These are phyloP conservation scores for Ogataea salicorniae DNA, from an alignment of 805 yeast genomes.

Conservation along the genomic window DNA sequence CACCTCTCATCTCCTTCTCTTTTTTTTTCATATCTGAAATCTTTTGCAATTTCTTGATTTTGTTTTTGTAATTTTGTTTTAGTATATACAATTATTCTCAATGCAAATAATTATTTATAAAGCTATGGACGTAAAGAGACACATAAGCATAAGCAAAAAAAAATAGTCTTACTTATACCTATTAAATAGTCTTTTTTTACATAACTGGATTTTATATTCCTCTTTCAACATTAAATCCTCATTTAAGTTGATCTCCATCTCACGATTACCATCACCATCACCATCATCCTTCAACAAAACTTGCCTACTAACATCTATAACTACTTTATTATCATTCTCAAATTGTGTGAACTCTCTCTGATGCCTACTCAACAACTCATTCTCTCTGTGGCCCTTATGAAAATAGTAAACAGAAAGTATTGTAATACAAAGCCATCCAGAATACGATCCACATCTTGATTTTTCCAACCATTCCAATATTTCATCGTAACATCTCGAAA, in stretches of 20 bases:
- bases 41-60: too few species aligned
- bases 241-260: slow-evolving; percentile 3
- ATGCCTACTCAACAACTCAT: neutral
- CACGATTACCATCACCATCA: neutral
- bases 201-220: slow-evolving; percentile 7
- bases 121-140: too few species aligned
- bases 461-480: slow-evolving; percentile 9
- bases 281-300: neutral
- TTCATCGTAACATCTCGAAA: neutral
- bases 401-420: neutral
- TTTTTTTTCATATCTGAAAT: too few species aligned
- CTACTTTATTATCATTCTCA: slow-evolving; percentile 1
- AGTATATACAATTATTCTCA: too few species aligned
- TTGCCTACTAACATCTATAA: neutral
- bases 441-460: slow-evolving; percentile 6
- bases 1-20: neutral
- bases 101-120: too few species aligned
- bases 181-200: slow-evolving; percentile 7
- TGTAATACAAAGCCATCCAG: slow-evolving; percentile 8
- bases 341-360: slow-evolving; percentile 2
- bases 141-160: too few species aligned
- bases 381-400: too few species aligned
- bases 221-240: slow-evolving; percentile 12
- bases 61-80: too few species aligned
- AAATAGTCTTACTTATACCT: too few species aligned